phyloP scores from a whole-genome alignment of 169 alveolate species.

The Prorocentrum cordatum region DNA sequence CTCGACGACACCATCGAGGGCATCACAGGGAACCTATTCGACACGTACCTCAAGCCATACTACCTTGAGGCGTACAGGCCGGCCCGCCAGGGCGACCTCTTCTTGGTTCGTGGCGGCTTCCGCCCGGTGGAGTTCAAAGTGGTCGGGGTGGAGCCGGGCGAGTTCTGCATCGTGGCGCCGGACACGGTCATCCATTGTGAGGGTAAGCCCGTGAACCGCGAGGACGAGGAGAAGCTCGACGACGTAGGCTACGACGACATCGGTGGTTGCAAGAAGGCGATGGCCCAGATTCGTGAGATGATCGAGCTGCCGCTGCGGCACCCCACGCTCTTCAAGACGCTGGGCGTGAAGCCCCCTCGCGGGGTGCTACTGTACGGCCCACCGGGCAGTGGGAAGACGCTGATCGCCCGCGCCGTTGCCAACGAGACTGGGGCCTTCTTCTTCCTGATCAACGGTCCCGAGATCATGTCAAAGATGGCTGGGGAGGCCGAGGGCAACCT shows the following conservation, averaged over 20 bases:
- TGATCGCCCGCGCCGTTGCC: slow-evolving; percentile 99
- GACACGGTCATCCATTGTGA: slow-evolving; percentile 83
- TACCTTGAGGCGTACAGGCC: slow-evolving; percentile 99
- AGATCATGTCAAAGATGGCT: slow-evolving; percentile 94
- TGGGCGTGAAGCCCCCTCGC: slow-evolving; percentile 99
- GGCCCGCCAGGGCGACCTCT: slow-evolving; percentile 96
- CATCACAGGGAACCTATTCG: slow-evolving; percentile 93
- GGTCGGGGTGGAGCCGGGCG: slow-evolving; percentile 99
- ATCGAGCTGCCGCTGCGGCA: slow-evolving; percentile 98
- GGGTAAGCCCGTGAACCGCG: slow-evolving; percentile 99
- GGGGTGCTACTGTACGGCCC: slow-evolving; percentile 99
- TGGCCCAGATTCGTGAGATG: slow-evolving; percentile 98
- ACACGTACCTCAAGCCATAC: slow-evolving; percentile 92
- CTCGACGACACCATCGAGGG: slow-evolving; percentile 99
- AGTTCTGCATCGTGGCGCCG: slow-evolving; percentile 98
- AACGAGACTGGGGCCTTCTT: slow-evolving; percentile 84
- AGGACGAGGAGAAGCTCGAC: slow-evolving; percentile 98
- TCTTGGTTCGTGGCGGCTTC: slow-evolving; percentile 98
- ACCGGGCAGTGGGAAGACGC: slow-evolving; percentile 99
- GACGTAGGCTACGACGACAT: slow-evolving; percentile 99
- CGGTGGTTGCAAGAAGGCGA: slow-evolving; percentile 99
- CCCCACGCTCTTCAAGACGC: slow-evolving; percentile 97
- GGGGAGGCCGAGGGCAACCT: slow-evolving; percentile 99
- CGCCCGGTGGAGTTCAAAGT: slow-evolving; percentile 97
- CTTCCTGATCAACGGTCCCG: slow-evolving; percentile 83